Base-by-base conservation (phyloP, 192 early-diverging fungal genomes). In the Gryganskiella cystojenkinii region DNA sequence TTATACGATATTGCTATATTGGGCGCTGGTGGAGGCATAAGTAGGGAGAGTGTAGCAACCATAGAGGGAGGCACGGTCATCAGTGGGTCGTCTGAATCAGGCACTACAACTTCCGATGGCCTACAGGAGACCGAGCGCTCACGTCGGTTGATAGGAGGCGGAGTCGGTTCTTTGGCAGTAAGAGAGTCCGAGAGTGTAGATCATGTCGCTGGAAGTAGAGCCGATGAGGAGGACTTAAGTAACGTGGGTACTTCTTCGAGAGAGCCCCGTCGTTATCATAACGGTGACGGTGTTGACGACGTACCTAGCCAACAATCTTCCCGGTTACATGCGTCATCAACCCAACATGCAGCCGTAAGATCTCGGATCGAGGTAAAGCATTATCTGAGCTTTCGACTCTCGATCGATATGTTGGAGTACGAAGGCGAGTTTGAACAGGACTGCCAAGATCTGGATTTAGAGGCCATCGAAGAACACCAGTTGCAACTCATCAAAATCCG, bases 321-420 rank as follows among this genome's bases (percentile, higher is more conserved):
- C n/a, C n/a, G n/a, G n/a, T n/a, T n/a, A n/a, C n/a, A n/a, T n/a
- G n/a, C n/a, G n/a, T n/a, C n/a, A n/a, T n/a, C n/a, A n/a, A n/a
- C n/a, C n/a, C n/a, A n/a, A n/a, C n/a, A n/a, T n/a, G n/a, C n/a
- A n/a, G n/a, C 65, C 1, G 43, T 15, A 2, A 59, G 52, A 47
- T 30, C 73, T 14, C 64, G 65, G 1, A 76, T 76, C 34, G 73
- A 76, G 17, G 65, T 76, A 17, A 76, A 68, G 19, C 73, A 76
- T 17, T 76, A 76, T 45, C 54, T 76, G 10, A 76, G 58, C 28
- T 44, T 76, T 45, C 58, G 73, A 3, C 47, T 76, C 1, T 76
- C 73, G 2, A 67, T 76, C 25, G 73, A 76, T 24, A 50, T 76
- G 59, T 45, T 76, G 3, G 73, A 76, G 33, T 68, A 53, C 34